A percentile compares a stretch with the other conserved stretches of the same genome.
These are phyloP conservation scores for Corinectria fuckeliana DNA, from an alignment of 2,329 filamentous ascomycete genomes.

Conservation along the genomic window DNA sequence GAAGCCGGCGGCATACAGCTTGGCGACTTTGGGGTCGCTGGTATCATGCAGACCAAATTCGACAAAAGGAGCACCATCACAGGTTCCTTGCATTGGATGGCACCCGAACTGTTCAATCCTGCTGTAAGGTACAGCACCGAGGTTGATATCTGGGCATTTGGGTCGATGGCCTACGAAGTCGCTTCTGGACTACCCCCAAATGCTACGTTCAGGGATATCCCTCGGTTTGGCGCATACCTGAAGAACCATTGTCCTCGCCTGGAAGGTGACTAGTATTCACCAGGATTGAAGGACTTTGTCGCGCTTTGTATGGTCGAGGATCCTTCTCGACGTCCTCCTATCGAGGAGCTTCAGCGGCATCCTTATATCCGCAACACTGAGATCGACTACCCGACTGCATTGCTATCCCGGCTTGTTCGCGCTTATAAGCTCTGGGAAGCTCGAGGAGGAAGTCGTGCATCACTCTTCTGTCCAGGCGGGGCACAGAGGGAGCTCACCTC, in stretches of 20 bases:
- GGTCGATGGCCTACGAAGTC: conserved; percentile 81
- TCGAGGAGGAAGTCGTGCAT: conserved; percentile 72
- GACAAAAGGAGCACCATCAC: conserved; percentile 83
- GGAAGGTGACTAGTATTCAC: conserved; percentile 74
- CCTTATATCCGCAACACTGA: conserved; percentile 70
- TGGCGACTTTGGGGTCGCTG: conserved; percentile 85
- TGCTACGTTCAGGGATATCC: conserved; percentile 57
- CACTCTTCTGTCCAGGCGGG: conserved; percentile 65
- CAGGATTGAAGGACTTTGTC: conserved; percentile 71
- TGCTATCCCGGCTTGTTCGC: conserved; percentile 69
- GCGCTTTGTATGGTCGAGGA: conserved; percentile 76
- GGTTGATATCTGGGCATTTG: conserved; percentile 86
- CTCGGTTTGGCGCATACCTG: conserved; percentile 62
- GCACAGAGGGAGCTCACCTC: conserved; percentile 56
- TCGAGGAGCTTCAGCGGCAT: conserved; percentile 73
- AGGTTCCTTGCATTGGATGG: conserved; percentile 87
- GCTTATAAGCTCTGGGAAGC: conserved; percentile 79
- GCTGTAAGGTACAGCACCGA: conserved; percentile 71
- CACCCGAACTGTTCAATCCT: conserved; percentile 75
- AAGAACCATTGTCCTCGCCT: conserved; percentile 70
- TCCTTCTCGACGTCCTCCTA: conserved; percentile 70
- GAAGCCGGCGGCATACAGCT: conserved; percentile 80
- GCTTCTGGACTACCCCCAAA: conserved; percentile 81
- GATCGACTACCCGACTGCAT: conserved; percentile 67
- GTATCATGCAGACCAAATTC: conserved; percentile 75